Percentiles rank a stretch among this genome's conserved stretches.
phyloP scores from a whole-genome alignment of 192 early-diverging fungal genomes.

The Coemansia asiatica region DNA sequence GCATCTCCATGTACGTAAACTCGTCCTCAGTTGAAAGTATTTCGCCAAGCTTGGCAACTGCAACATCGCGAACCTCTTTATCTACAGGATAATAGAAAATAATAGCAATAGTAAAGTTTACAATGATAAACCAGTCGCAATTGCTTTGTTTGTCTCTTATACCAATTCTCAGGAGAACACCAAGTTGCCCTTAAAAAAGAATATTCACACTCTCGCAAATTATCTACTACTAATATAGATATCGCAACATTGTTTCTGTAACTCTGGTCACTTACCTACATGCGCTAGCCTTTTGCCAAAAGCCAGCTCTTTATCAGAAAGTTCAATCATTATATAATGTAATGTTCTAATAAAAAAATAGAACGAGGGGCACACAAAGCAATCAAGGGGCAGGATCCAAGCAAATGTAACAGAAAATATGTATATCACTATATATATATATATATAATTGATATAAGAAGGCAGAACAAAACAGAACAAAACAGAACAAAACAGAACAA shows the following conservation, averaged over 20 bases:
- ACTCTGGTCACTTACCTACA: slow-evolving; percentile 20
- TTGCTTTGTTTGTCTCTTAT: not conserved
- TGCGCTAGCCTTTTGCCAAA: slow-evolving; percentile 49
- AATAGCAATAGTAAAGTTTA: not conserved
- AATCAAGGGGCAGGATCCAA: too few relatives aligned
- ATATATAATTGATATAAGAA: not conserved
- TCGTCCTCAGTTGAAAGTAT: slow-evolving; percentile 31
- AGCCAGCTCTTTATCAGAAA: slow-evolving; percentile 34
- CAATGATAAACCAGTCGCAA: not conserved
- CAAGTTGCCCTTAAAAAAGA: too few relatives aligned
- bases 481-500: not conserved
- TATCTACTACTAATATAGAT: not conserved
- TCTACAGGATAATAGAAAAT: slow-evolving; percentile 14
- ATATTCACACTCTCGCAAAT: too few relatives aligned
- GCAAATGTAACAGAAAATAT: too few relatives aligned
- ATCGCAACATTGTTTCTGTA: not conserved
- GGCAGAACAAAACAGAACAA: not conserved
- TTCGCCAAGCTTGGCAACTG: slow-evolving; percentile 20
- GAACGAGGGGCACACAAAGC: too few relatives aligned
- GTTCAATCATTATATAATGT: slow-evolving; percentile 26
- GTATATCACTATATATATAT: too few relatives aligned
- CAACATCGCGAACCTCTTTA: slow-evolving; percentile 48
- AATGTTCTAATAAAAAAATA: too few relatives aligned
- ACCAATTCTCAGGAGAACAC: too few relatives aligned
- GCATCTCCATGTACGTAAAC: slow-evolving; percentile 64